These are phyloP conservation scores for Fusarium citri DNA, from an alignment of 2,329 filamentous ascomycete genomes.

Conservation along the genomic window DNA sequence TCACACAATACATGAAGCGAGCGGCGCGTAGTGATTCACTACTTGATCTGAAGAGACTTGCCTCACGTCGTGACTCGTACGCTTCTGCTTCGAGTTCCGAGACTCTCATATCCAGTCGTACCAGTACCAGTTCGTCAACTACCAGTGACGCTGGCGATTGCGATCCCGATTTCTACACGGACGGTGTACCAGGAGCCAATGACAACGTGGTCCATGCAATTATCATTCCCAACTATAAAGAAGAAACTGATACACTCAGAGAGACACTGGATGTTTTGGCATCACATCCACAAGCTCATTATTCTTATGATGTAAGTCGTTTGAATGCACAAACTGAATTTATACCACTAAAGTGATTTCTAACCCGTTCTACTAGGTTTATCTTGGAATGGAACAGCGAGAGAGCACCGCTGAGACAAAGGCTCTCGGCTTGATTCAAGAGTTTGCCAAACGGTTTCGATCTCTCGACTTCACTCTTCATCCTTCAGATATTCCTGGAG, in stretches of 20 bases:
- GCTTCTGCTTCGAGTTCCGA: constrained; percentile 68
- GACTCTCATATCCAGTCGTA: constrained; percentile 59
- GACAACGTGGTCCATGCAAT: constrained; percentile 71
- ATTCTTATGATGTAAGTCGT: constrained; percentile 74
- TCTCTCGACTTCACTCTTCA: constrained; percentile 76
- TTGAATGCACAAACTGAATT: not conserved
- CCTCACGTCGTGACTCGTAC: constrained; percentile 63
- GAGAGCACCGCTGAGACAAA: constrained; percentile 71
- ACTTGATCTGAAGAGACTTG: constrained; percentile 59
- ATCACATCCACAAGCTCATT: constrained; percentile 71
- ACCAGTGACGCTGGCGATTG: constrained; percentile 65
- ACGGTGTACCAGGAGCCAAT: constrained; percentile 57
- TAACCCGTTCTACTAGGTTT: constrained; percentile 62
- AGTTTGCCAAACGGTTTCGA: constrained; percentile 73
- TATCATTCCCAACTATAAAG: constrained; percentile 79
- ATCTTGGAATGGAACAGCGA: constrained; percentile 78
- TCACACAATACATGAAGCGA: constrained; percentile 64
- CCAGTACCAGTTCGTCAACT: constrained; percentile 60
- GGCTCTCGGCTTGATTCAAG: constrained; percentile 69
- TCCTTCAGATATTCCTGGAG: constrained; percentile 72
- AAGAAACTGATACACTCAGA: constrained; percentile 74
- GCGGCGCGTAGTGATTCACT: constrained; percentile 59
- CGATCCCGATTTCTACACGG: constrained; percentile 60
- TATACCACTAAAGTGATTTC: not conserved
- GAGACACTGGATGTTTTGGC: constrained; percentile 77